These are phyloP conservation scores for Leccinum sublutescens DNA, from an alignment of 768 basidiomycete genomes.

Conservation along the genomic window DNA sequence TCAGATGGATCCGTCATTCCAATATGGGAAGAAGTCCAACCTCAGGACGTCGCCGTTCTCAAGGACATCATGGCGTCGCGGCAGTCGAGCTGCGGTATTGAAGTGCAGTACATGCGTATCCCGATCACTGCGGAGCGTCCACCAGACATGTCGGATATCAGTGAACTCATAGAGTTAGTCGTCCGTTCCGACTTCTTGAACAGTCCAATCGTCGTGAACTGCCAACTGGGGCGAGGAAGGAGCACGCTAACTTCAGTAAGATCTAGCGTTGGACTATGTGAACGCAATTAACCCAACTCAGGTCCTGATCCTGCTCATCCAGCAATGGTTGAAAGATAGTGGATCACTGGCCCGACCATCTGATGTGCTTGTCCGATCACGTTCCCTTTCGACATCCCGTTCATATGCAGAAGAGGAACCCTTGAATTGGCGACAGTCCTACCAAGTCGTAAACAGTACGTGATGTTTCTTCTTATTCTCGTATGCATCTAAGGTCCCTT, in stretches of 20 bases:
- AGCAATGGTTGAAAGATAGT: slow-evolving; percentile 68
- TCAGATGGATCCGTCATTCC: slow-evolving; percentile 88
- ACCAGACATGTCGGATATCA: slow-evolving; percentile 72
- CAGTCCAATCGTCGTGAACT: slow-evolving; percentile 89
- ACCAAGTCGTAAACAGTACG: slow-evolving; percentile 88
- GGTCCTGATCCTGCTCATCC: slow-evolving; percentile 81
- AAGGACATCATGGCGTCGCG: slow-evolving; percentile 83
- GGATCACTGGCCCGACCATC: slow-evolving; percentile 32
- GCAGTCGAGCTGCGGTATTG: slow-evolving; percentile 43
- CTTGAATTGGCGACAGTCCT: slow-evolving; percentile 55
- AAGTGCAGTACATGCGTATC: slow-evolving; percentile 77
- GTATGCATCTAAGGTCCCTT: slow-evolving; percentile 4
- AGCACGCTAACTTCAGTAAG: slow-evolving; percentile 87
- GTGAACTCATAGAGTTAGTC: slow-evolving; percentile 76
- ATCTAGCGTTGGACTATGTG: background rate
- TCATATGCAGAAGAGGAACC: slow-evolving; percentile 29
- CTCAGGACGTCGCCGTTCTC: slow-evolving; percentile 71
- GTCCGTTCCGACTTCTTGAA: slow-evolving; percentile 63
- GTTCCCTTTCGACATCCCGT: slow-evolving; percentile 44
- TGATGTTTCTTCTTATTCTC: background rate
- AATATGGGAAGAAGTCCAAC: slow-evolving; percentile 87
- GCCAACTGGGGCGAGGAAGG: slow-evolving; percentile 90
- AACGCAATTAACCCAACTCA: slow-evolving; percentile 27
- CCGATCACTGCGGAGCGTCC: slow-evolving; percentile 91
- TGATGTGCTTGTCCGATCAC: slow-evolving; percentile 32